phyloP scores from a whole-genome alignment of 2,329 filamentous ascomycete species.

The Fusarium liriodendri region DNA sequence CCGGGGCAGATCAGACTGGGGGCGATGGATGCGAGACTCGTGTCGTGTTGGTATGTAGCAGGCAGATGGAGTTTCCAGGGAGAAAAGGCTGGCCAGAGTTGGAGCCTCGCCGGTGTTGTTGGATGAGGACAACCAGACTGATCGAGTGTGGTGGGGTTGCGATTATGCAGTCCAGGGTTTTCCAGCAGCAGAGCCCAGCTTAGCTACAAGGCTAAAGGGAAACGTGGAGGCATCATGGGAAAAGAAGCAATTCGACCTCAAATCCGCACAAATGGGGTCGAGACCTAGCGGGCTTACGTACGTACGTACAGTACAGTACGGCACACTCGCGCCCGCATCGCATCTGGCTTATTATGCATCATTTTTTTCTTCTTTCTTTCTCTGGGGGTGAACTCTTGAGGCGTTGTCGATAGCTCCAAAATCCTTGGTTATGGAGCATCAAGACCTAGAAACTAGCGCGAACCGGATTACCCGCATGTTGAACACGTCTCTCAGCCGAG shows the following conservation, averaged over 20 bases:
- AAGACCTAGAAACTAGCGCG: conserved; percentile 19
- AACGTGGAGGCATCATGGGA: background rate
- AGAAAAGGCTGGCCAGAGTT: conserved; percentile 6
- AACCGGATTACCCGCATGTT: conserved; percentile 37
- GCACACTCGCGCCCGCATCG: background rate
- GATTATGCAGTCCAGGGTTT: conserved; percentile 39
- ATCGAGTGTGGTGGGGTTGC: conserved; percentile 42
- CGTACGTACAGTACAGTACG: conserved; percentile 13
- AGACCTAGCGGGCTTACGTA: conserved; percentile 16
- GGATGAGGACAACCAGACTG: conserved; percentile 14
- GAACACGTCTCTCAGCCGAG: conserved; percentile 12
- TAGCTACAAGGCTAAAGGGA: conserved; percentile 7
- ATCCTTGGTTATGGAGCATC: background rate
- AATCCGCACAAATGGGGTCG: conserved; percentile 2
- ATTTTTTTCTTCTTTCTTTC: background rate
- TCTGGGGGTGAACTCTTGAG: background rate
- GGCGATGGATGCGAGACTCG: background rate
- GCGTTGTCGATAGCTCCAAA: background rate
- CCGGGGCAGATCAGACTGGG: background rate
- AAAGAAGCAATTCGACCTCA: conserved; percentile 21
- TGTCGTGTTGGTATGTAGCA: background rate
- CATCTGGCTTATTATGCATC: background rate
- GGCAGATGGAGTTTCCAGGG: conserved; percentile 6
- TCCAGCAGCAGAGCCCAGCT: conserved; percentile 15
- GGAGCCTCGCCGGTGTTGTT: conserved; percentile 22